phyloP scores from a whole-genome alignment of 208 protist genomes.

The Leishmania tarentolae region DNA sequence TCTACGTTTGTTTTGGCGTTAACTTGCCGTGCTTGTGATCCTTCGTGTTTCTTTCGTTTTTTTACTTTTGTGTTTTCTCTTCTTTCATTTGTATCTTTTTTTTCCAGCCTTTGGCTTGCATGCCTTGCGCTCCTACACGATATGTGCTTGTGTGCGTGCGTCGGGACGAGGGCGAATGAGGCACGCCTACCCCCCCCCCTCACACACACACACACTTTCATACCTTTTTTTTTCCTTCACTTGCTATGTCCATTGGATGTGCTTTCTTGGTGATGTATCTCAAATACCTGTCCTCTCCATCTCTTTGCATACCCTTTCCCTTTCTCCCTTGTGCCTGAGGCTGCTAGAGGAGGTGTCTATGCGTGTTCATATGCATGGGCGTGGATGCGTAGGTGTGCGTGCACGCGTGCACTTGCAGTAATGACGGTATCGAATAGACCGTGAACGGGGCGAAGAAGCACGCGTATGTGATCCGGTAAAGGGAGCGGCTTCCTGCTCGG shows the following conservation, averaged over 20 bases:
- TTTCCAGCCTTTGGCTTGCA: neutral
- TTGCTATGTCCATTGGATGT: neutral
- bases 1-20: neutral
- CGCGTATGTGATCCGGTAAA: neutral
- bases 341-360: neutral
- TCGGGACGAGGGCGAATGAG: neutral
- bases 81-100: conserved; percentile 7
- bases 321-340: neutral
- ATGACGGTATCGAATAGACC: neutral
- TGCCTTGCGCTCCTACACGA: neutral
- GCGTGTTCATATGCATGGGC: neutral
- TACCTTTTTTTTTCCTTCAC: neutral
- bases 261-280: neutral
- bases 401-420: neutral
- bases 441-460: neutral
- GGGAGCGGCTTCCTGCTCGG: neutral
- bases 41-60: neutral
- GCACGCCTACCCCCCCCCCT: neutral
- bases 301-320: neutral
- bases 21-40: neutral
- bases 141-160: neutral
- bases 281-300: neutral
- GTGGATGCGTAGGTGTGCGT: neutral
- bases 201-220: too few relatives aligned
- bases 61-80: neutral